phyloP scores from a whole-genome alignment of 306 rosid genomes.

The Malus fusca region DNA sequence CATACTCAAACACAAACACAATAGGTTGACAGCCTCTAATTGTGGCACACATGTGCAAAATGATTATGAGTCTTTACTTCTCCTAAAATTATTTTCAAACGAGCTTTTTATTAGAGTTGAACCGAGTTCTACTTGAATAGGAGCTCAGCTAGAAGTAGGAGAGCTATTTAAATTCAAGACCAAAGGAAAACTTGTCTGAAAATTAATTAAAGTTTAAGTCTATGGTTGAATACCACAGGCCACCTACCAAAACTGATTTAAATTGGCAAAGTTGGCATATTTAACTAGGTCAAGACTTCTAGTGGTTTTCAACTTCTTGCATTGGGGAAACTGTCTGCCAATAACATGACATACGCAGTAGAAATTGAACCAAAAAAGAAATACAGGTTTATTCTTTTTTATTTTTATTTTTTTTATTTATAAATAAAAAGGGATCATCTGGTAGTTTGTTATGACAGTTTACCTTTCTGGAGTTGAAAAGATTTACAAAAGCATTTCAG shows the following conservation, averaged over 20 bases:
- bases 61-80: too few relatives aligned
- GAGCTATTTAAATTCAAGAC: not conserved
- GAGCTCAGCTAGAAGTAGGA: not conserved
- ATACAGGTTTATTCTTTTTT: too few relatives aligned
- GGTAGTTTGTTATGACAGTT: too few relatives aligned
- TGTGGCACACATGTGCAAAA: too few relatives aligned
- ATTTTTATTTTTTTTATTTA: too few relatives aligned
- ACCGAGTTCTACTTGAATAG: not conserved
- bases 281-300: not conserved
- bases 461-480: too few relatives aligned
- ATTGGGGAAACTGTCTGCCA: not conserved
- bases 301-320: not conserved
- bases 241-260: not conserved
- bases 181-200: not conserved
- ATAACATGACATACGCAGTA: not conserved
- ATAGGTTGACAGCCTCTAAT: too few relatives aligned
- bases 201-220: not conserved
- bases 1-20: too few relatives aligned
- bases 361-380: too few relatives aligned
- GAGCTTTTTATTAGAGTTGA: not conserved
- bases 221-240: not conserved
- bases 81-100: too few relatives aligned
- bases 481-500: too few relatives aligned
- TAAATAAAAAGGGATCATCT: too few relatives aligned
- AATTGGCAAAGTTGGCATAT: not conserved